These are phyloP conservation scores for Talaromyces sp. DNA, from an alignment of 2,329 filamentous ascomycete genomes.

Conservation along the genomic window DNA sequence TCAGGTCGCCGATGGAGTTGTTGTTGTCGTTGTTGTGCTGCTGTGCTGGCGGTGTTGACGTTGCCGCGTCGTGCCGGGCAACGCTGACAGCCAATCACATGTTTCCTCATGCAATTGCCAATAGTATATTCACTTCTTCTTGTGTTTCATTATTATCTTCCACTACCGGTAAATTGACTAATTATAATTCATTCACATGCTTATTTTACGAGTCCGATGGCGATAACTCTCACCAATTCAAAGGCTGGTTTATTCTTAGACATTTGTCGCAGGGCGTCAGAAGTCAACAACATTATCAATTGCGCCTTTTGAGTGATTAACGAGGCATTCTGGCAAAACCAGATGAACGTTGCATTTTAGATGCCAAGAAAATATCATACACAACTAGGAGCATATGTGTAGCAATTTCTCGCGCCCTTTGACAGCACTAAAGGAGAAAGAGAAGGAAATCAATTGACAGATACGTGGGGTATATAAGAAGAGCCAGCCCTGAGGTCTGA, in stretches of 20 bases:
- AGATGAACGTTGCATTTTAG: neutral
- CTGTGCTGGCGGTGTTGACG: neutral
- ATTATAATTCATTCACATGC: neutral
- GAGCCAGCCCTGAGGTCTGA: neutral
- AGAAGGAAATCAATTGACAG: neutral
- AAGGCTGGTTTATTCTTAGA: neutral
- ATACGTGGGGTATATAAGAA: neutral
- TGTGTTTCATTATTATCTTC: too few species aligned
- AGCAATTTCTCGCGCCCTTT: neutral
- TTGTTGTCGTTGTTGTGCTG: neutral
- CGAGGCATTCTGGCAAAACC: neutral
- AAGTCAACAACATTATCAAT: neutral
- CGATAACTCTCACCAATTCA: neutral
- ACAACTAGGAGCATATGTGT: neutral
- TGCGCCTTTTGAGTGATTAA: neutral
- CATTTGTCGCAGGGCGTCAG: neutral
- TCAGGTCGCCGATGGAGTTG: neutral
- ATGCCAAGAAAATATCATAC: neutral
- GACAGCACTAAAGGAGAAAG: neutral
- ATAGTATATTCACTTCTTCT: too few species aligned
- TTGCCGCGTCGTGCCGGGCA: neutral
- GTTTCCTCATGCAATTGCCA: neutral
- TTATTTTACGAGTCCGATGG: neutral
- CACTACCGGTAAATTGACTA: too few species aligned
- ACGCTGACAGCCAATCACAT: neutral